These are phyloP conservation scores for Paecilomyces niveus DNA, from an alignment of 2,329 filamentous ascomycete genomes.

Conservation along the genomic window DNA sequence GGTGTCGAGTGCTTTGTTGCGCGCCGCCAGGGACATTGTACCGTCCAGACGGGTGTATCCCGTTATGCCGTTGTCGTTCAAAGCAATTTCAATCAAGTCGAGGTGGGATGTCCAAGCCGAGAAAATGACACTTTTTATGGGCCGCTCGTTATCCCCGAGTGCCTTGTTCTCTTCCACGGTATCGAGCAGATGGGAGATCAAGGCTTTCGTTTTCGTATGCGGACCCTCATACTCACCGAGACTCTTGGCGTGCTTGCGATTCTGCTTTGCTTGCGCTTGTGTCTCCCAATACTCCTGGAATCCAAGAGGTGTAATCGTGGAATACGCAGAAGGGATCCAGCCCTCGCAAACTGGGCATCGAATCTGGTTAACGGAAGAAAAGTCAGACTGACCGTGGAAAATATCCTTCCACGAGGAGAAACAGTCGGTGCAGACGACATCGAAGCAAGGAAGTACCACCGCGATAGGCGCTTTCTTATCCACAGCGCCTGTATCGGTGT, in stretches of 20 bases:
- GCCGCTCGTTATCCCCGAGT: conserved; percentile 52
- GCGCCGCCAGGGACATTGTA: conserved; percentile 69
- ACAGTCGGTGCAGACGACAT: conserved; percentile 73
- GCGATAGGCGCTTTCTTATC: conserved; percentile 49
- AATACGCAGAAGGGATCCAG: conserved; percentile 57
- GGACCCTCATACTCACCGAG: conserved; percentile 70
- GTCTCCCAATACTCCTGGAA: conserved; percentile 45
- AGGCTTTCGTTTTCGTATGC: conserved; percentile 81
- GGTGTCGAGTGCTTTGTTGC: conserved; percentile 65
- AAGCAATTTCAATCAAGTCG: conserved; percentile 79
- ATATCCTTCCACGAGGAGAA: conserved; percentile 54
- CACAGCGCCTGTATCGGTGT: conserved; percentile 49
- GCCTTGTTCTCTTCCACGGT: conserved; percentile 51
- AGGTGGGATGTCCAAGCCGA: conserved; percentile 94
- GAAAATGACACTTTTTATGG: conserved; percentile 90
- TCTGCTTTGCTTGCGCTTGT: conserved; percentile 49
- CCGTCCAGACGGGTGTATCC: conserved; percentile 79
- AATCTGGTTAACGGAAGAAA: conserved; percentile 40
- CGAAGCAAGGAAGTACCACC: conserved; percentile 79
- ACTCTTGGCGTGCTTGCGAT: conserved; percentile 51
- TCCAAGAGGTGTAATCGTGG: conserved; percentile 58
- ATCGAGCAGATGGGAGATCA: conserved; percentile 66
- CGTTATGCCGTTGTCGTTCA: conserved; percentile 50
- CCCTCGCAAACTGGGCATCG: conserved; percentile 63
- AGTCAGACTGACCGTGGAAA: conserved; percentile 35